Conservation (phyloP, 1,139 yeast genomes). For the Taphrina pruni region DNA sequence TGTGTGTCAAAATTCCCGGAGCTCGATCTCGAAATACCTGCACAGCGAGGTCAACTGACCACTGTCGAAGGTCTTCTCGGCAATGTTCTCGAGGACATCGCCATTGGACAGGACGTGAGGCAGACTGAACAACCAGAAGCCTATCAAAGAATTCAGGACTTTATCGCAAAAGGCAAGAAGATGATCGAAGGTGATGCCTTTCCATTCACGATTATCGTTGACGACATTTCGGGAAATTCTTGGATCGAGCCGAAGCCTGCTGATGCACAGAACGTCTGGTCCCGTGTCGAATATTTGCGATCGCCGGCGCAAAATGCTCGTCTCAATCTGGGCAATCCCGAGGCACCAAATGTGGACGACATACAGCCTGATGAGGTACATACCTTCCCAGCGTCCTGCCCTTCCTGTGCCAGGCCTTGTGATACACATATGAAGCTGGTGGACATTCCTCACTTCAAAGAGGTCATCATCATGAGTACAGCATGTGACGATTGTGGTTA, state of each 20-base stretch:
- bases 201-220: constrained; percentile 80
- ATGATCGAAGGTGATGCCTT: constrained; percentile 69
- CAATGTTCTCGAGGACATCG: constrained; percentile 84
- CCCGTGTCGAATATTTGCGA: constrained; percentile 79
- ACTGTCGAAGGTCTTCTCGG: constrained; percentile 85
- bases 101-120: constrained; percentile 80
- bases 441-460: constrained; percentile 96
- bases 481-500: constrained; percentile 92
- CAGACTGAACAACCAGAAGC: constrained; percentile 73
- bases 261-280: constrained; percentile 90
- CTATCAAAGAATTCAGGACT: constrained; percentile 73
- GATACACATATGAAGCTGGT: constrained; percentile 97
- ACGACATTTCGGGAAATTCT: constrained; percentile 97
- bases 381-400: constrained; percentile 89
- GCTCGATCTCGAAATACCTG: constrained; percentile 91
- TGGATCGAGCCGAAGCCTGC: constrained; percentile 93
- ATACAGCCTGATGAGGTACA: constrained; percentile 79
- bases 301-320: constrained; percentile 86
- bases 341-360: constrained; percentile 59
- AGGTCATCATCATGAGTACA: constrained; percentile 95
- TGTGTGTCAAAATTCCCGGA: constrained; percentile 83
- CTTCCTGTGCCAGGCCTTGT: constrained; percentile 78
- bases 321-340: constrained; percentile 84
- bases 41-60: constrained; percentile 90
- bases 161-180: constrained; percentile 65